Percentiles rank a stretch among this genome's conserved stretches.
These are phyloP conservation scores for Colletotrichum graminicola DNA, from an alignment of 2,329 filamentous ascomycete genomes.

Conservation along the genomic window DNA sequence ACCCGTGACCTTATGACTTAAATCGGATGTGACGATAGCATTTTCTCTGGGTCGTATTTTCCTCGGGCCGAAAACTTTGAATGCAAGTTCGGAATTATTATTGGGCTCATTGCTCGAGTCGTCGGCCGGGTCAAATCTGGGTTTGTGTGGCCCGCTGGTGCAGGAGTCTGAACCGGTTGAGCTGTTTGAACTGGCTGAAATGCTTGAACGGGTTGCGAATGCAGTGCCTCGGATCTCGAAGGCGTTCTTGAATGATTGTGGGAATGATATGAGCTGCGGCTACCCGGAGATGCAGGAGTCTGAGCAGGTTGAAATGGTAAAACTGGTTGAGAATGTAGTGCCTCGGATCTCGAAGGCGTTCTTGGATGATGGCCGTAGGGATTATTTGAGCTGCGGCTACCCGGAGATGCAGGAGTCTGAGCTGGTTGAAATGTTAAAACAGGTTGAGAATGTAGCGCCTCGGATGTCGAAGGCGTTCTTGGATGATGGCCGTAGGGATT, in stretches of 20 bases:
- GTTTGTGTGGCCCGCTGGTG: background rate
- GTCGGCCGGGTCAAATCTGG: background rate
- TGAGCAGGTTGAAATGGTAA: background rate
- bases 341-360: background rate
- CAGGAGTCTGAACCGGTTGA: no score
- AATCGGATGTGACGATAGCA: no score
- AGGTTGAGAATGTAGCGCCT: background rate
- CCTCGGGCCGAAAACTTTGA: slow-evolving; percentile 3
- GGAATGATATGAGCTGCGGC: no score
- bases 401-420: background rate
- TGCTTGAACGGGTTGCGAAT: background rate
- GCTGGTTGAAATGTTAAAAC: background rate
- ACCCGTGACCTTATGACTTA: no score
- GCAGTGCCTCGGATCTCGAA: background rate
- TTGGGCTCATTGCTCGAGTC: background rate
- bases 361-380: background rate
- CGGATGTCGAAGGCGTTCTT: background rate
- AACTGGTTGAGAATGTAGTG: background rate
- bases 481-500: background rate
- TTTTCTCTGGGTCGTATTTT: background rate
- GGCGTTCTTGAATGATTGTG: background rate
- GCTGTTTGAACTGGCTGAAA: background rate
- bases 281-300: slow-evolving; percentile 3
- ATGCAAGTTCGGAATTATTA: background rate
- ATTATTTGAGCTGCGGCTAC: no score